Evolutionary conservation across 805 yeast species (phyloP), one percentile per base, ranked within the genome.

Genomic region (Suhomyces tanzawaensis): DNA sequence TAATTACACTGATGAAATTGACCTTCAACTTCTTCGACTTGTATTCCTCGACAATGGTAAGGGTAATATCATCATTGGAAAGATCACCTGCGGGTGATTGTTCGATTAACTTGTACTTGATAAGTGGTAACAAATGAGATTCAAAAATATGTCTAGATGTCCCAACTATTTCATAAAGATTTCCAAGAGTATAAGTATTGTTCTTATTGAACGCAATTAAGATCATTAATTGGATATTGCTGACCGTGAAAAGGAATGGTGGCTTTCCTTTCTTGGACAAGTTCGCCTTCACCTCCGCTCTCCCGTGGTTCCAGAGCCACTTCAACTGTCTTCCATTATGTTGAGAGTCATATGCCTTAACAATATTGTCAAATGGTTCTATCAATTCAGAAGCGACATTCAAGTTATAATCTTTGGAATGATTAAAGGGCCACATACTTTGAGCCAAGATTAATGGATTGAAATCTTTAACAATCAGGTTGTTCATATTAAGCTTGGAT

Each of bases 221-320:
- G 30, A 95, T 85, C 44, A 95, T 81, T 75, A 90, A 80, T 62
- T 93, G 99, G 48, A 81, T 85, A 40, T 87, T 73, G 4, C 96
- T 84, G 29, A 88, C 88, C 3, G 85, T 83, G 55, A 95, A 83
- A 16, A 74, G 69, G 54, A 83, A 86, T 33, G 95, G 89, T 4
- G 90, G 84, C 55, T 81, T 82, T 5, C 90, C 90, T 25, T 84
- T 81, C 49, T 82, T 82, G 4, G 91, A 77, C 45, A 89, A 74
- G 56, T 87, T 85, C 8, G 95, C 95, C 61, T 82, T 85, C 40
- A 93, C 64, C 59, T 93, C 99, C 43, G 95, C 93, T 60, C 91
- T 84, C 32, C 95, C 87, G 57, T 87, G 79, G 52, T 88, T 84
- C 97, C 97, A 93, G 42, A 91, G 75, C 99, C 99, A 93, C 55